phyloP scores from a whole-genome alignment of 1,284 basidiomycete species.

The Anthracocystis setariae region DNA sequence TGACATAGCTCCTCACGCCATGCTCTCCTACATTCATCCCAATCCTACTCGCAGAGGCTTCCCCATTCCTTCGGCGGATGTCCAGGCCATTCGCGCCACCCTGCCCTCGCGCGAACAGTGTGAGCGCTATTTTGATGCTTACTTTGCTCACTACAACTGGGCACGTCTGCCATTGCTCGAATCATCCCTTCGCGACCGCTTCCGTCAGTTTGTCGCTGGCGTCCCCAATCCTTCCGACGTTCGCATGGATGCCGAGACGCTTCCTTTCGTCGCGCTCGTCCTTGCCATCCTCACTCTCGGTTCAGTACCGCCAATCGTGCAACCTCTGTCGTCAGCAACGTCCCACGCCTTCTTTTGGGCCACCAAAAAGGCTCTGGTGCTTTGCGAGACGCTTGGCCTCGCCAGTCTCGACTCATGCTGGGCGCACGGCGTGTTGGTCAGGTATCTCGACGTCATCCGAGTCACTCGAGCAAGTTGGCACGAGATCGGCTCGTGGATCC shows the following conservation, averaged over 20 bases:
- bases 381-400: constrained; percentile 47
- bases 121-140: constrained; percentile 49
- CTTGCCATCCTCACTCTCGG: constrained; percentile 44
- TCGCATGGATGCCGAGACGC: constrained; percentile 43
- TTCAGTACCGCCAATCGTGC: constrained; percentile 40
- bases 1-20: constrained; percentile 28
- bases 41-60: constrained; percentile 45
- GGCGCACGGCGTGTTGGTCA: constrained; percentile 45
- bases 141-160: constrained; percentile 52
- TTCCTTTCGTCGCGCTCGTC: constrained; percentile 42
- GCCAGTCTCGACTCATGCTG: constrained; percentile 50
- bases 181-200: constrained; percentile 31
- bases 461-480: constrained; percentile 51
- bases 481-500: constrained; percentile 47
- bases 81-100: constrained; percentile 42
- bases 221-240: constrained; percentile 35
- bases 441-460: constrained; percentile 48
- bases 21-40: constrained; percentile 43
- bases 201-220: constrained; percentile 36
- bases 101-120: constrained; percentile 38
- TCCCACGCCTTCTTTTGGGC: constrained; percentile 53
- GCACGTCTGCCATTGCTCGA: constrained; percentile 40
- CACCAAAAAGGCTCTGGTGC: constrained; percentile 43
- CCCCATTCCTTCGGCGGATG: constrained; percentile 43
- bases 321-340: constrained; percentile 42